Base-by-base conservation (phyloP, 179 eudicot species). In the Corrigiola litoralis region DNA sequence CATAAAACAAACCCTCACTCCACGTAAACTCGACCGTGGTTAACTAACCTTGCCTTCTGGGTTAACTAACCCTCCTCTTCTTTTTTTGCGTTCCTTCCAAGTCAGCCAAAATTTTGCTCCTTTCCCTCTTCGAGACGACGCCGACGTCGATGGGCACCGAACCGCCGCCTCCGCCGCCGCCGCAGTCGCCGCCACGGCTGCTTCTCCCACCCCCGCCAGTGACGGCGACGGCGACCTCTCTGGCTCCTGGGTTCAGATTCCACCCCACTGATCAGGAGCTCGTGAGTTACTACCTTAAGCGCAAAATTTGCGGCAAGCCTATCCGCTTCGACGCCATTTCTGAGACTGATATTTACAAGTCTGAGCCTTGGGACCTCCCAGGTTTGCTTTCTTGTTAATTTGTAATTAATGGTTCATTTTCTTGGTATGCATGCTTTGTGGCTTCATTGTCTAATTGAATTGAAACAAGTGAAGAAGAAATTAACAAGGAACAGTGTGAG, bases 211-310 rank as follows among this genome's bases (percentile, higher is more conserved):
- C 82, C 54, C 60, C 77, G 33, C 44, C 74, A 8, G 16, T 29
- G 5, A 13, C 63, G 7, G 72, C 82, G 59, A 79, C 90, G 8
- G 84, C 86, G 33, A 92, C 92, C 21, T 82, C 90, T 1, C 73
- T 92, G 53, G 98, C 98, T 0, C 98, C 98, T 0, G 98, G 98
- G 14, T 92, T 92, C 44, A 76, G 98, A 64, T 92, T 92, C 53
- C 98, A 92, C 46, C 98, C 98, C 3, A 89, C 98, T 20, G 98
- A 92, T 69, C 95, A 89, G 76, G 98, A 92, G 69, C 74, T 92
- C 29, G 98, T 92, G 17, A 82, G 87, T 78, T 92, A 89, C 61
- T 92, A 92, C 67, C 73, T 92, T n/a, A 79, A 86, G 74, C 73
- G 96, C 20, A 92, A 89, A 75, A 81, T 88, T 6, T 87, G 91